Evolutionary conservation across 1,284 basidiomycete species (phyloP), one percentile per base, ranked within the genome.

Genomic region (Apiotrichum domesticum): DNA sequence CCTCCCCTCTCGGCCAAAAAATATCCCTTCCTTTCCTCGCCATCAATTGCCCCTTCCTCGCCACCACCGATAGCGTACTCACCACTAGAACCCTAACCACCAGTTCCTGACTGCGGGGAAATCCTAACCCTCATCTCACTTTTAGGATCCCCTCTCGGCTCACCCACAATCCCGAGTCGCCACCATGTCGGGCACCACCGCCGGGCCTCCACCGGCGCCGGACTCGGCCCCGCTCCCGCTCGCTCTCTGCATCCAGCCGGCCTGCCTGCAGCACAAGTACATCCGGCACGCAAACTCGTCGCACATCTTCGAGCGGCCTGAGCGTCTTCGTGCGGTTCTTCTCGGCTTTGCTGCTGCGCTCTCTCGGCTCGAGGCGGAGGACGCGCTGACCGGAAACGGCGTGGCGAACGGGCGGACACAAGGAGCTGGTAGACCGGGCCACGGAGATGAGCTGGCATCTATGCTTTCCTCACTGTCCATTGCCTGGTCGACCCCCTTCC

Each of bases 301-400:
- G 0, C 79, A 80, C 54, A 85, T 94, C 57, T 84, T 92, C 21
- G 92, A 96, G 71, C 82, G 89, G n/a, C 92, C 91, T 0, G 88
- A 94, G 72, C 83, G 92, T n/a, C 77, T 96, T 13, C 82, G 85
- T 46, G 90, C 91, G 0, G 83, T 94, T 46, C 84, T 86, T 57
- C 67, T 87, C 7, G 92, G 92, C 1, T 79, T 94, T 5, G 82
- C 89, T 2, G 86, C 87, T 3, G 88, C 87, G 0, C 80, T 88
- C 33, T 82, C 90, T 11, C 82, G 86, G 41, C 76, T 93, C 5
- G 86, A 89, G 65, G 79, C 80, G 52, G 63, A 52, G 41, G 66
- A 64, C 42, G 79, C 80, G 52, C 63, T 52, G 41, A 66, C 63
- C 42, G 56, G 39, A 4, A n/a, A 46, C 8, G 21, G 34, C 4